Conservation (phyloP, 306 rosid genomes). For the Prunus campanulata region DNA sequence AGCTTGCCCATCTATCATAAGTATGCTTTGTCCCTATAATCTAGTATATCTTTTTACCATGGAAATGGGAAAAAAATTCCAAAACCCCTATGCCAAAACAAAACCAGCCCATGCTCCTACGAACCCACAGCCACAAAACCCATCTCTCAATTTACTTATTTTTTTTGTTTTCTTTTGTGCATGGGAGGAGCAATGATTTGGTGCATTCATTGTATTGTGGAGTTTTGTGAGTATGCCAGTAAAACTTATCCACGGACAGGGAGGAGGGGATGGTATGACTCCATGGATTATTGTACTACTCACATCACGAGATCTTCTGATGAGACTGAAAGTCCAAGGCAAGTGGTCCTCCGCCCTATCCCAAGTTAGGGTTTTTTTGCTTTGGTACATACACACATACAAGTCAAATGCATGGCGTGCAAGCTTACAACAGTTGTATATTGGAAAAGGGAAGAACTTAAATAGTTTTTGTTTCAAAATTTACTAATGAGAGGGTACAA, state of each 20-base stretch:
- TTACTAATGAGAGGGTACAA: not conserved
- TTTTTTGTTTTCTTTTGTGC: not conserved
- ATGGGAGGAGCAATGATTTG: conserved; percentile 47
- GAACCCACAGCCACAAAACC: conserved; percentile 8
- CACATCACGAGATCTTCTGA: conserved; percentile 15
- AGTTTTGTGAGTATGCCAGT: conserved; percentile 42
- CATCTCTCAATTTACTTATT: not conserved
- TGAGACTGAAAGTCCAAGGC: conserved; percentile 5
- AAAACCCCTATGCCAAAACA: conserved; percentile 35
- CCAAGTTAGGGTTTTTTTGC: not conserved
- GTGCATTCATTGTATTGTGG: conserved; percentile 47
- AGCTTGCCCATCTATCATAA: conserved; percentile 53
- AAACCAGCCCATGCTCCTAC: conserved; percentile 57
- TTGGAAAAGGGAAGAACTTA: not conserved
- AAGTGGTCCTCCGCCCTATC: not conserved
- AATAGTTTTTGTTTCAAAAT: not conserved
- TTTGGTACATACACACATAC: not conserved
- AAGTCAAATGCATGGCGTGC: not conserved
- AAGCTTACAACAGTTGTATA: not conserved
- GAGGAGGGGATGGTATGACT: not conserved
- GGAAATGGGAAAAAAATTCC: conserved; percentile 13
- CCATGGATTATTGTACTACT: not conserved
- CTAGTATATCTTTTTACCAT: conserved; percentile 23
- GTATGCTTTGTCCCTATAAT: conserved; percentile 36
- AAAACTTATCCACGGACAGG: not conserved